Conservation (phyloP, 1,139 yeast genomes). For the Yarrowia galli region DNA sequence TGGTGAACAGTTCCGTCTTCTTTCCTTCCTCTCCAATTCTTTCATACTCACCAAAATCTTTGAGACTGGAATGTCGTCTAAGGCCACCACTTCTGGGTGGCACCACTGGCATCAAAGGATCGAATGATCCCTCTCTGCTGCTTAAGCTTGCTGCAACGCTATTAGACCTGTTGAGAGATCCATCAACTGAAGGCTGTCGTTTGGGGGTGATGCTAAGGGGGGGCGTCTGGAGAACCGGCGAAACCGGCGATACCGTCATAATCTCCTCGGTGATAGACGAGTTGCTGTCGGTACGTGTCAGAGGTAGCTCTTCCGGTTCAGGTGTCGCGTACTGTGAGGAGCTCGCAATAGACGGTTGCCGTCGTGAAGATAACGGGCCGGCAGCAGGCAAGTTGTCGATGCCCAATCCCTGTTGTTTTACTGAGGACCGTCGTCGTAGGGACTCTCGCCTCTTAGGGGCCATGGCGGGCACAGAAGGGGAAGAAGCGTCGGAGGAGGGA, state of each 20-base stretch:
- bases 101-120: slow-evolving; percentile 13
- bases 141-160: slow-evolving; percentile 6
- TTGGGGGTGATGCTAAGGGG: slow-evolving; percentile 25
- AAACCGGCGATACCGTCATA: slow-evolving; percentile 7
- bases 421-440: slow-evolving; percentile 21
- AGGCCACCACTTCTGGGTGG: slow-evolving; percentile 14
- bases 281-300: slow-evolving; percentile 22
- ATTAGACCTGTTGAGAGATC: not conserved
- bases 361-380: not conserved
- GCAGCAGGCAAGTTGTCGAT: slow-evolving; percentile 5
- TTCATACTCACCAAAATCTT: slow-evolving; percentile 30
- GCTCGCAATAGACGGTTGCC: not conserved
- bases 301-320: slow-evolving; percentile 20
- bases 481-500: not conserved
- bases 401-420: slow-evolving; percentile 9
- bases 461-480: slow-evolving; percentile 18
- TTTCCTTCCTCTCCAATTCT: not conserved
- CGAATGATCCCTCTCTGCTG: slow-evolving; percentile 5
- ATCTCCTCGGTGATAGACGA: slow-evolving; percentile 28
- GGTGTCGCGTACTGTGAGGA: slow-evolving; percentile 6
- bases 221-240: slow-evolving; percentile 18
- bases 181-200: slow-evolving; percentile 1
- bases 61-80: slow-evolving; percentile 29
- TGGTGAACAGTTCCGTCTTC: not conserved
- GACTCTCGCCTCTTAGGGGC: slow-evolving; percentile 32